Evolutionary conservation across 257 asterid species (phyloP).

Genomic region (Capsicum chinense): DNA sequence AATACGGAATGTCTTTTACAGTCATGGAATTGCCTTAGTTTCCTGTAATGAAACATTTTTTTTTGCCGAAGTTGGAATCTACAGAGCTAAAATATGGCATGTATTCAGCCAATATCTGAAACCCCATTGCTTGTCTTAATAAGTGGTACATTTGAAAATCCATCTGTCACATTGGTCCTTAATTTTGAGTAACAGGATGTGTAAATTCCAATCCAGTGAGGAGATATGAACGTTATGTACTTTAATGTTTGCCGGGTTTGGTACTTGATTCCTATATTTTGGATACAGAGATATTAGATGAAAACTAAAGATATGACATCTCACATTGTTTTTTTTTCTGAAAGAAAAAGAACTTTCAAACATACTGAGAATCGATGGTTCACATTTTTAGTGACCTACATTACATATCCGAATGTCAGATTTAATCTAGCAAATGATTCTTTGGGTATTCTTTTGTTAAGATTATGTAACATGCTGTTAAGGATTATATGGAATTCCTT

Average conservation of each 20-base stretch:
- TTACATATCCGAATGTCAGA: neutral
- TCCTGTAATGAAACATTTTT: neutral
- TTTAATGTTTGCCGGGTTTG: neutral
- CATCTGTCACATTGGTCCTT: neutral
- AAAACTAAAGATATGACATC: neutral
- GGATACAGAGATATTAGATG: neutral
- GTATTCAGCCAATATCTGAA: neutral
- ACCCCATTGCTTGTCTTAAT: neutral
- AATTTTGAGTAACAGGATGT: neutral
- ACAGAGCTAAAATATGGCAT: neutral
- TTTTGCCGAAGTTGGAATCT: neutral
- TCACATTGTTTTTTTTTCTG: neutral
- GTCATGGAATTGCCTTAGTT: neutral
- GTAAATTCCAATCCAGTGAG: neutral
- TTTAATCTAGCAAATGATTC: neutral
- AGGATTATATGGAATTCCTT: neutral
- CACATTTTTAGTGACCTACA: neutral
- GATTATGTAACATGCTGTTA: neutral
- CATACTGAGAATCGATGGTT: neutral
- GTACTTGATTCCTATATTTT: conserved; percentile 3
- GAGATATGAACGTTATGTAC: neutral
- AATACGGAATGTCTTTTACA: neutral
- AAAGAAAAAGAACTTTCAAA: neutral
- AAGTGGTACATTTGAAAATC: neutral
- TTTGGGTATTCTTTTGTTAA: neutral